Base-by-base conservation (phyloP, 495 filamentous ascomycete species). In the Parathielavia hyrcaniae region DNA sequence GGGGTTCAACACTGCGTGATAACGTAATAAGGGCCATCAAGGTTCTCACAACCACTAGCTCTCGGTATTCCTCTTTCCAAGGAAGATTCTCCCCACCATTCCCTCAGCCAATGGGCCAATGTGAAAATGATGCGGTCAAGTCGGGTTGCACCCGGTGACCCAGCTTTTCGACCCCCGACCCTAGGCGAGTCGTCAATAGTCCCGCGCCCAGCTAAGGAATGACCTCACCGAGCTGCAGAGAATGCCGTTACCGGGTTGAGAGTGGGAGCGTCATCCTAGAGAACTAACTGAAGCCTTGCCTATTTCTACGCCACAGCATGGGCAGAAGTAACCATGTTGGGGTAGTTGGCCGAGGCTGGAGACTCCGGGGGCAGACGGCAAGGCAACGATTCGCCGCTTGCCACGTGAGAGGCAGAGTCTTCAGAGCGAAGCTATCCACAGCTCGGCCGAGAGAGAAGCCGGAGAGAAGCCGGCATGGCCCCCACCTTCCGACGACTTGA, bases 21-120 rank as follows among this genome's bases (percentile, higher is more conserved):
- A 34, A 50, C 47, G 32, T 50, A 50, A 50, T n/a, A n/a, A n/a
- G n/a, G 19, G 19, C 50, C 22, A 40, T 52, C 50, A 52, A 52
- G 50, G 50, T 52, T 52, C 50, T 41, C 50, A 10, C 35, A n/a
- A n/a, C n/a, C n/a, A n/a, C 26, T 6, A 30, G 26, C 26, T 30
- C 26, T 52, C 50, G 11, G 17, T 19, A 4, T 39, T 52, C 20
- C 50, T 40, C 19, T 23, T 22, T 26, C 13, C 7, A 9, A 30
- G 26, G 26, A 30, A 30, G 1, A 30, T 30, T 40, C 12, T 19
- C 35, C 5, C 22, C 14, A 40, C 4, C 19, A n/a, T 50, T 35
- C 5, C 9, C 19, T 52, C 20, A 52, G 40, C 19, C 19, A 52
- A 52, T 52, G 34, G 20, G 48, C 20, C 17, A 35, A 36, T 20